A percentile compares a stretch with the other conserved stretches of the same genome.
Conservation (phyloP, 106 monocot species). For the Alisma plantagoaquatica region DNA sequence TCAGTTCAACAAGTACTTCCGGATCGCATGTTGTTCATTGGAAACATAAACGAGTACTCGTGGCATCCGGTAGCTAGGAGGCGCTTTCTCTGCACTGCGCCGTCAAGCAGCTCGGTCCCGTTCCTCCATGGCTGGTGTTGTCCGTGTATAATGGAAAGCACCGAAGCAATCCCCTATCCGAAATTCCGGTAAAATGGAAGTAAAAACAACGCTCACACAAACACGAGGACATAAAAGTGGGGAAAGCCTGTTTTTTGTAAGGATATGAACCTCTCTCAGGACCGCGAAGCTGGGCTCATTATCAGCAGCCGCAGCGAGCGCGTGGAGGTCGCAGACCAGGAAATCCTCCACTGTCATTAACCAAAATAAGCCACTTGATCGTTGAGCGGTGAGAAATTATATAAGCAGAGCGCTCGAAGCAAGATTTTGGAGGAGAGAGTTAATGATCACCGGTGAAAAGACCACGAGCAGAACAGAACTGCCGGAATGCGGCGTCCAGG, state of each 20-base stretch:
- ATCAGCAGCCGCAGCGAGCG: constrained; percentile 4
- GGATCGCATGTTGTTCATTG: background rate
- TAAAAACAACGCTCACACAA: background rate
- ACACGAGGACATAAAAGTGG: too few relatives aligned
- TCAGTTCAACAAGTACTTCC: too few relatives aligned
- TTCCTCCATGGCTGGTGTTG: constrained; percentile 39
- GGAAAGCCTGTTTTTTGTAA: too few relatives aligned
- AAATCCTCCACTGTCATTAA: constrained; percentile 26
- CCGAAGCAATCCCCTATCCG: constrained; percentile 24
- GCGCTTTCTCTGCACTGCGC: constrained; percentile 41
- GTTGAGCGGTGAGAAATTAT: background rate
- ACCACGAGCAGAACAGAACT: constrained; percentile 30
- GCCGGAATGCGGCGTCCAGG: constrained; percentile 23
- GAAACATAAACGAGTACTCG: constrained; percentile 32
- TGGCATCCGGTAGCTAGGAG: constrained; percentile 65
- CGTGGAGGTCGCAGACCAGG: constrained; percentile 14
- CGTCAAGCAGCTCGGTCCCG: constrained; percentile 60
- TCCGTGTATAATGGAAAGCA: constrained; percentile 13
- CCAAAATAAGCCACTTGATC: background rate
- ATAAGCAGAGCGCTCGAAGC: too few relatives aligned
- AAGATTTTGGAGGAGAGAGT: background rate
- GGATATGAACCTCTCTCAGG: constrained; percentile 26
- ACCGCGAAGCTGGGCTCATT: constrained; percentile 3
- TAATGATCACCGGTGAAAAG: constrained; percentile 21
- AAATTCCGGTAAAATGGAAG: background rate